Evolutionary conservation across 2,329 filamentous ascomycete genomes (phyloP).

Genomic region (Fusarium nanum): DNA sequence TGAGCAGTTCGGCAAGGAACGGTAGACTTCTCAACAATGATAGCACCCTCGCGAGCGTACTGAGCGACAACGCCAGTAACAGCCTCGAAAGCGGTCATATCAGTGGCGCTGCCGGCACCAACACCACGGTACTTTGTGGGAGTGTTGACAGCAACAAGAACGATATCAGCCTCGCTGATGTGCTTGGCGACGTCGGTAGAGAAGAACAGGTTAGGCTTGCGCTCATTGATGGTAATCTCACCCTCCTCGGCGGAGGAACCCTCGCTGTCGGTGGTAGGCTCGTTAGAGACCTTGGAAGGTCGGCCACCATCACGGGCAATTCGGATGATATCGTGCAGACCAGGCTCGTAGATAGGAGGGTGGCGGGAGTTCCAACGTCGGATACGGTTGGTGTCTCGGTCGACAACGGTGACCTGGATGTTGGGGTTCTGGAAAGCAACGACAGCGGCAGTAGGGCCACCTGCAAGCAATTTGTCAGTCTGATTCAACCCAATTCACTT

Average conservation of each 20-base stretch:
- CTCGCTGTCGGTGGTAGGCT: constrained; percentile 49
- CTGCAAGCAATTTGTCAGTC: constrained; percentile 53
- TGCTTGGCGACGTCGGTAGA: constrained; percentile 72
- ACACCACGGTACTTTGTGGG: constrained; percentile 78
- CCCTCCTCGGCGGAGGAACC: constrained; percentile 49
- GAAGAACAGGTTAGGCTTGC: constrained; percentile 77
- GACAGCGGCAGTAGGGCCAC: constrained; percentile 79
- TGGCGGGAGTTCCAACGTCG: constrained; percentile 78
- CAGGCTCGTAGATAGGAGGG: constrained; percentile 81
- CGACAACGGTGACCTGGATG: constrained; percentile 79
- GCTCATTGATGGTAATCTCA: constrained; percentile 54
- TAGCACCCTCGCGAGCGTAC: constrained; percentile 73
- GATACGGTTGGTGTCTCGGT: constrained; percentile 73
- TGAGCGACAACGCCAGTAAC: constrained; percentile 75
- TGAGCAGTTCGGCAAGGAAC: constrained; percentile 81
- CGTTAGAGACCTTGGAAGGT: constrained; percentile 56
- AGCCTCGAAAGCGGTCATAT: constrained; percentile 78
- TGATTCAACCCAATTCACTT: constrained; percentile 19
- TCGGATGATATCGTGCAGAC: constrained; percentile 74
- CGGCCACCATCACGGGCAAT: constrained; percentile 70
- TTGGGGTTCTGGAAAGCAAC: constrained; percentile 79
- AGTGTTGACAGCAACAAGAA: constrained; percentile 83
- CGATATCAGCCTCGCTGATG: constrained; percentile 76
- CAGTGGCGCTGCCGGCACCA: constrained; percentile 77
- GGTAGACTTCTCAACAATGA: constrained; percentile 85